These are phyloP conservation scores for Scedosporium apiospermum DNA, from an alignment of 2,329 filamentous ascomycete genomes.

Conservation along the genomic window DNA sequence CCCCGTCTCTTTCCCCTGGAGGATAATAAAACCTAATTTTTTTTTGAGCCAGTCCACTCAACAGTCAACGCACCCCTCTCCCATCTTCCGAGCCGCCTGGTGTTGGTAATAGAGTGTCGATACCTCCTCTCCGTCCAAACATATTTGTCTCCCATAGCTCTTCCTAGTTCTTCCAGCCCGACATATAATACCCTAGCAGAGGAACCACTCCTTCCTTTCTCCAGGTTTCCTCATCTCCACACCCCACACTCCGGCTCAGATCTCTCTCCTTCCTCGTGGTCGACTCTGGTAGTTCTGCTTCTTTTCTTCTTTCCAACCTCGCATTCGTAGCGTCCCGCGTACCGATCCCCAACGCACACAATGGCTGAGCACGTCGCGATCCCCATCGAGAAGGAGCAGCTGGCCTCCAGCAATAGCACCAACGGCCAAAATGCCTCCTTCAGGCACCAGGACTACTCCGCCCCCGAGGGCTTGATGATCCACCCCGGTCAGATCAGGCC, in stretches of 20 bases:
- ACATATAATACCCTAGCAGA: not conserved
- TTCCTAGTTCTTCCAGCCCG: not conserved
- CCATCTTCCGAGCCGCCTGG: not conserved
- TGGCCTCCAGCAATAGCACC: not conserved
- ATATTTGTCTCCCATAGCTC: not conserved
- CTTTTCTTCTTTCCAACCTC: not conserved
- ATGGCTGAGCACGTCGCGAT: constrained; percentile 1
- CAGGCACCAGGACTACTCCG: constrained; percentile 5
- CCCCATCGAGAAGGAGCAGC: constrained; percentile 3
- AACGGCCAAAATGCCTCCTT: not conserved
- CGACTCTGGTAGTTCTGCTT: constrained; percentile 8
- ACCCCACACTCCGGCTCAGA: not conserved
- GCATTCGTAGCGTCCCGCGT: not conserved
- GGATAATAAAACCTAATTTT: not conserved
- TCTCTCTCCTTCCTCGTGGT: not conserved
- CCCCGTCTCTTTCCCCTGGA: not conserved
- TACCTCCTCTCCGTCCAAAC: not conserved
- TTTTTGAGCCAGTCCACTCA: not conserved
- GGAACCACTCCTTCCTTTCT: not conserved
- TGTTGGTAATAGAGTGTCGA: not conserved
- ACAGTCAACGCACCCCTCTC: not conserved
- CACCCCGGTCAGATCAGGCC: constrained; percentile 60
- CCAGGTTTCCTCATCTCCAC: not conserved
- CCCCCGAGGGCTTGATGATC: constrained; percentile 22
- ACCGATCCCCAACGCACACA: not conserved